Evolutionary conservation across 2,329 filamentous ascomycete species (phyloP).

Genomic region (Curvularia verruculosa): DNA sequence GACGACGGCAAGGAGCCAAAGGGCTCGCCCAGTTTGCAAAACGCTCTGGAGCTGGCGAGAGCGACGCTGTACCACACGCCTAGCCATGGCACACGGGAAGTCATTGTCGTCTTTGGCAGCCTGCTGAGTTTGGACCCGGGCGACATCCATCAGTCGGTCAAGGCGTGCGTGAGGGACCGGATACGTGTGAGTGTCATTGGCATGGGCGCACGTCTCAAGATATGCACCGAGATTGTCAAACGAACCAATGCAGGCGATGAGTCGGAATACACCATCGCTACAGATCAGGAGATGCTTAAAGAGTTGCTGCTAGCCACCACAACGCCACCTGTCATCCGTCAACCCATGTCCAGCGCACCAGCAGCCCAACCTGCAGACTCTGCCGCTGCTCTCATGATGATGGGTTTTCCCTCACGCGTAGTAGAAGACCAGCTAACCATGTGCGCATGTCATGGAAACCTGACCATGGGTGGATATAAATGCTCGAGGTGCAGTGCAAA

Average conservation of each 20-base stretch:
- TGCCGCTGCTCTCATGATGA: constrained; percentile 76
- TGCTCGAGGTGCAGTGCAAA: constrained; percentile 89
- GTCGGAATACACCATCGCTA: constrained; percentile 78
- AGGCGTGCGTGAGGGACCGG: constrained; percentile 75
- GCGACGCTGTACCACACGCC: constrained; percentile 92
- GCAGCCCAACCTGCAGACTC: constrained; percentile 43
- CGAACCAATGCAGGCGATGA: constrained; percentile 83
- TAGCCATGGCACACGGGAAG: constrained; percentile 89
- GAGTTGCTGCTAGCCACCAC: constrained; percentile 89
- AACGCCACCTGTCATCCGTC: constrained; percentile 83
- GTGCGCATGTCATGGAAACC: constrained; percentile 88
- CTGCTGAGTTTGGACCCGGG: constrained; percentile 89
- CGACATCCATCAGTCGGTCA: constrained; percentile 91
- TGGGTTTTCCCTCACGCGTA: constrained; percentile 93
- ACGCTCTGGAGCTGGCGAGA: constrained; percentile 92
- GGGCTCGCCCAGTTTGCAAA: constrained; percentile 71
- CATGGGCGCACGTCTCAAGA: constrained; percentile 86
- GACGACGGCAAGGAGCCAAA: constrained; percentile 66
- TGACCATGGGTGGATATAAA: constrained; percentile 82
- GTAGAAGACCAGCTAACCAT: constrained; percentile 75
- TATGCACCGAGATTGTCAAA: constrained; percentile 87
- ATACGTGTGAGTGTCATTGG: constrained; percentile 90
- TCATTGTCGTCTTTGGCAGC: constrained; percentile 90
- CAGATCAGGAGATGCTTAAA: constrained; percentile 85
- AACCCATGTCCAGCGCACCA: constrained; percentile 50